Evolutionary conservation across 371 early-diverging fungal species (phyloP).

Genomic region (Lichtheimia hyalospora): DNA sequence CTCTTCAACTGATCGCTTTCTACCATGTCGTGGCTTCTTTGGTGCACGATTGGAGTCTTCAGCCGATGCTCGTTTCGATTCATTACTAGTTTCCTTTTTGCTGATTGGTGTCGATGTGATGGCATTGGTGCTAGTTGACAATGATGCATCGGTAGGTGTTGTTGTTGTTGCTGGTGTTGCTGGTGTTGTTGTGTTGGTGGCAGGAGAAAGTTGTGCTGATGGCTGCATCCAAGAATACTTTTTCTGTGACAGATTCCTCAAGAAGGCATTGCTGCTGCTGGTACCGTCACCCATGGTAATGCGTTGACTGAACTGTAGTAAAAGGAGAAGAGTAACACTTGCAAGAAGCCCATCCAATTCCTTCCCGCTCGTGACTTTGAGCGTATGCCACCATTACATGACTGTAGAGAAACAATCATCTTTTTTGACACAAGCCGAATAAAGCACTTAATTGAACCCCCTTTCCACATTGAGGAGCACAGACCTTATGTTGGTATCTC

Average conservation of each 20-base stretch:
- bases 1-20: background rate
- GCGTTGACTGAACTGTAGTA: background rate
- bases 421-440: too few relatives aligned
- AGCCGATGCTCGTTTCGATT: background rate
- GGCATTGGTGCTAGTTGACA: background rate
- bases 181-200: background rate
- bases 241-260: constrained; percentile 49
- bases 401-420: too few relatives aligned
- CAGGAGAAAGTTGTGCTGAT: constrained; percentile 14
- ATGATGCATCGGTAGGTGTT: background rate
- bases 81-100: background rate
- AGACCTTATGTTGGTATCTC: too few relatives aligned
- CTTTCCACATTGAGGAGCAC: too few relatives aligned
- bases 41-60: background rate
- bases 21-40: constrained; percentile 6
- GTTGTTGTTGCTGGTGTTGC: background rate
- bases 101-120: background rate
- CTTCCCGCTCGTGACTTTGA: too few relatives aligned
- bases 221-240: constrained; percentile 55
- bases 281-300: constrained; percentile 9
- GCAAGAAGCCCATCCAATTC: too few relatives aligned
- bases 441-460: too few relatives aligned
- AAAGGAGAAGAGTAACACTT: background rate
- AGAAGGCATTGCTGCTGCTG: constrained; percentile 25
- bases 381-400: too few relatives aligned